Evolutionary conservation across 495 filamentous ascomycete genomes (phyloP).

Genomic region (Annulohypoxylon moriforme): DNA sequence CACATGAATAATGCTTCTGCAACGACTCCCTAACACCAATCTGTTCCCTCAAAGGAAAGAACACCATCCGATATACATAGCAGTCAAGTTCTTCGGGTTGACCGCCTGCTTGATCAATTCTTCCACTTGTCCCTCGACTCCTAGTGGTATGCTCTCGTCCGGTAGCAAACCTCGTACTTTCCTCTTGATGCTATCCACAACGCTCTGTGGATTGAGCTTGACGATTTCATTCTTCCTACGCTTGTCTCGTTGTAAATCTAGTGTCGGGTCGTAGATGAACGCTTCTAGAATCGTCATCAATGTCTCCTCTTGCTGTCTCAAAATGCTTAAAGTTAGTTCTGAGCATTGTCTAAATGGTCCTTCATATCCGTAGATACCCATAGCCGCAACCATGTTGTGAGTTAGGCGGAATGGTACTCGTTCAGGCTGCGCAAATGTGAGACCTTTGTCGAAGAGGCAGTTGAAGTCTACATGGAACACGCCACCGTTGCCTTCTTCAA

Average conservation of each 20-base stretch:
- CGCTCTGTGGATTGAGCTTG: constrained; percentile 86
- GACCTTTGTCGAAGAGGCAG: constrained; percentile 98
- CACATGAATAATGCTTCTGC: neutral
- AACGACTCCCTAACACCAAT: neutral
- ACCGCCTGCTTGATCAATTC: constrained; percentile 88
- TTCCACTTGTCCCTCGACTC: constrained; percentile 95
- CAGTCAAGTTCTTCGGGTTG: constrained; percentile 76
- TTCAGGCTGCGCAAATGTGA: constrained; percentile 95
- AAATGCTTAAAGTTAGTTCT: constrained; percentile 84
- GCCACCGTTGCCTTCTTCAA: constrained; percentile 94
- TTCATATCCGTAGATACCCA: constrained; percentile 92
- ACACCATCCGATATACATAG: constrained; percentile 99
- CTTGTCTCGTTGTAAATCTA: constrained; percentile 88
- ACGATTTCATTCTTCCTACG: constrained; percentile 68
- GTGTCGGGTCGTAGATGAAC: constrained; percentile 94
- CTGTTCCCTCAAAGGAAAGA: constrained; percentile 75
- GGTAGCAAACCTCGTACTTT: constrained; percentile 88
- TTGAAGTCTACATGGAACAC: constrained; percentile 99
- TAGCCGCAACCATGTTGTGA: constrained; percentile 97
- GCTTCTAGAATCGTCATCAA: constrained; percentile 97
- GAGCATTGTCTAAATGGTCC: constrained; percentile 91
- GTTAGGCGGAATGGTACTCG: constrained; percentile 97
- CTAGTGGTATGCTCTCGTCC: constrained; percentile 87
- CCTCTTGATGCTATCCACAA: constrained; percentile 86
- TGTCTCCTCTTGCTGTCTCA: constrained; percentile 92